Evolutionary conservation across 140 eudicot genomes (phyloP).

Genomic region (Flaveria floridana): DNA sequence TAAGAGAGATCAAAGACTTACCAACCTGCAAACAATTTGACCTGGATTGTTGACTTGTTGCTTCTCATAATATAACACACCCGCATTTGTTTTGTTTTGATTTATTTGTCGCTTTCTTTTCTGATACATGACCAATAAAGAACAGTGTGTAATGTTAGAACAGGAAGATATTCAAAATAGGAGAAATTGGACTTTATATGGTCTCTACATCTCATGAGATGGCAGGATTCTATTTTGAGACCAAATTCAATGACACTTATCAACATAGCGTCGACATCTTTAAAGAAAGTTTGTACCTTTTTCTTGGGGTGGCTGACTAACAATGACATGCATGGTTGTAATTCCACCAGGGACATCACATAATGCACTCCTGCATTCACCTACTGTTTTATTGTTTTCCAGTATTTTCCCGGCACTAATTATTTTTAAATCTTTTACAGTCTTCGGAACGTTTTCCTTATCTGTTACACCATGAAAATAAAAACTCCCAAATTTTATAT

Average conservation of each 20-base stretch:
- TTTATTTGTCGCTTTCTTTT: constrained; percentile 53
- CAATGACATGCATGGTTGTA: constrained; percentile 83
- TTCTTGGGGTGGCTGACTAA: constrained; percentile 67
- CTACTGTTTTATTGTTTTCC: constrained; percentile 67
- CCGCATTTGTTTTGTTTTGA: constrained; percentile 66
- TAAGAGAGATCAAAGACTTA: constrained; percentile 23
- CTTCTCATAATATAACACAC: constrained; percentile 67
- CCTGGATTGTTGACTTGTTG: constrained; percentile 20
- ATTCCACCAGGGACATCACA: constrained; percentile 73
- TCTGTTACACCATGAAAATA: constrained; percentile 42
- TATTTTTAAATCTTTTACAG: constrained; percentile 68
- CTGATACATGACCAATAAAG: constrained; percentile 42
- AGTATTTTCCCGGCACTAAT: constrained; percentile 68
- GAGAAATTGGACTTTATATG: not conserved
- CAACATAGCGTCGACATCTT: not conserved
- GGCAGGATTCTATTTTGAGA: constrained; percentile 6
- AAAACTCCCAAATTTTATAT: not conserved
- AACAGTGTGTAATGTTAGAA: constrained; percentile 2
- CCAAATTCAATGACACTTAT: not conserved
- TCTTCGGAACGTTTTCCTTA: constrained; percentile 73
- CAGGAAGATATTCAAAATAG: not conserved
- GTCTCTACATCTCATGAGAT: not conserved
- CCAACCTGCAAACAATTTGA: constrained; percentile 34
- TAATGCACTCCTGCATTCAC: constrained; percentile 63
- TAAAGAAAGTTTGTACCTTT: constrained; percentile 46